Evolutionary conservation across 2,329 filamentous ascomycete genomes (phyloP), one percentile per base, ranked within the genome.

Genomic region (Aspergillus udagawae): DNA sequence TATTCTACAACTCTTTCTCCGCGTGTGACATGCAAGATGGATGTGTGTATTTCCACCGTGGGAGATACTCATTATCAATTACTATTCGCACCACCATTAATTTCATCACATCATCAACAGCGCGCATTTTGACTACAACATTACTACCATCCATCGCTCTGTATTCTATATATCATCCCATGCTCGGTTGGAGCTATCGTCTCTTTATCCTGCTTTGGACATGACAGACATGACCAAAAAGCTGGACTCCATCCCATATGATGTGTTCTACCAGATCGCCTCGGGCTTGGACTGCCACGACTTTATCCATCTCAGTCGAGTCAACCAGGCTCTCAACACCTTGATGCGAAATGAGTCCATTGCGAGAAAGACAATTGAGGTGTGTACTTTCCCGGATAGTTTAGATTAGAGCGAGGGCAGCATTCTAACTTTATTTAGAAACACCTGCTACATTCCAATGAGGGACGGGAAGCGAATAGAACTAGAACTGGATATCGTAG

Each of bases 261-360:
- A 90, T 71, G 76, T 90, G n/a, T 73, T 88, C 28, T 82, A 82
- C 51, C 79, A 82, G 52, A 80, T 90, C 52, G 77, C 81, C 7
- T 75, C 75, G 6, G 73, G 78, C 55, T 76, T 90, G 38, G 76
- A 81, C 20, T 73, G 86, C 27, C 79, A 84, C 49, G 85, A 88
- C 61, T 77, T 84, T 42, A 79, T 85, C 57, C 77, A 82, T 59
- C 73, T 89, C 47, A 80, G 82, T 44, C 75, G 78, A 49, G 79
- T 79, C 45, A 84, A 83, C 59, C 77, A 71, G 5, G 75, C 78
- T 21, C 77, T 90, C 32, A 73, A 76, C 56, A 77, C 73, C 32
- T 67, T 86, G 9, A 67, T 86, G 45, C 68, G 75, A 8, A 82
- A 85, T 63, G 79, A 83, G 17, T 78, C 79, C 21, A 80, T 88